These are phyloP conservation scores for Apiospora malaysiana DNA, from an alignment of 2,329 filamentous ascomycete species.

Conservation along the genomic window DNA sequence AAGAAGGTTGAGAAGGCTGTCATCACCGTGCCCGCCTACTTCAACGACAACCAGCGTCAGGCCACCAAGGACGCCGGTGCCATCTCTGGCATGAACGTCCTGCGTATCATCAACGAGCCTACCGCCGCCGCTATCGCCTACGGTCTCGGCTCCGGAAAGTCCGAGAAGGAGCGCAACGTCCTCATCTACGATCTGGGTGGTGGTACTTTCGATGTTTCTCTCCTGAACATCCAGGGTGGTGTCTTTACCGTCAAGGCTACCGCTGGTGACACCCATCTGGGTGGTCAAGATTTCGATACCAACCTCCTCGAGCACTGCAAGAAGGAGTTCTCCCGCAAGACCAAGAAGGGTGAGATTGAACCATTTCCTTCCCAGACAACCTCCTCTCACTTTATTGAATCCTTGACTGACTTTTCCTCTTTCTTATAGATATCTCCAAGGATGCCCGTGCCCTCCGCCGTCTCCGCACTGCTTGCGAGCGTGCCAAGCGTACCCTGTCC, in stretches of 20 bases:
- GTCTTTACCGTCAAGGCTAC: slow-evolving; percentile 99
- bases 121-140: slow-evolving; percentile 98
- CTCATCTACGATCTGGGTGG: slow-evolving; percentile 99
- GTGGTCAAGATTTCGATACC: slow-evolving; percentile 96
- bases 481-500: slow-evolving; percentile 98
- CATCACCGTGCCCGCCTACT: slow-evolving; percentile 98
- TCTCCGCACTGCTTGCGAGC: slow-evolving; percentile 97
- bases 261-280: slow-evolving; percentile 95
- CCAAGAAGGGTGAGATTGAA: slow-evolving; percentile 61
- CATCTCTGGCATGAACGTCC: slow-evolving; percentile 95
- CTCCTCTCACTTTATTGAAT: too few relatives aligned
- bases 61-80: slow-evolving; percentile 99
- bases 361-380: neutral
- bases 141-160: slow-evolving; percentile 93
- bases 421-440: slow-evolving; percentile 57
- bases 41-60: slow-evolving; percentile 99
- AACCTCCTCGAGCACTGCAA: slow-evolving; percentile 96
- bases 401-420: neutral
- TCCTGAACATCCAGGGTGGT: slow-evolving; percentile 98
- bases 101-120: slow-evolving; percentile 99
- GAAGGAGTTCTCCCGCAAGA: slow-evolving; percentile 88
- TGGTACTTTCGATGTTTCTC: slow-evolving; percentile 99
- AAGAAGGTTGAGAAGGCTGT: slow-evolving; percentile 99
- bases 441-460: slow-evolving; percentile 93
- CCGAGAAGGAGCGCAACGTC: slow-evolving; percentile 97